Evolutionary conservation across 1,284 basidiomycete species (phyloP), one percentile per base, ranked within the genome.

Genomic region (Sporisorium exsertum): DNA sequence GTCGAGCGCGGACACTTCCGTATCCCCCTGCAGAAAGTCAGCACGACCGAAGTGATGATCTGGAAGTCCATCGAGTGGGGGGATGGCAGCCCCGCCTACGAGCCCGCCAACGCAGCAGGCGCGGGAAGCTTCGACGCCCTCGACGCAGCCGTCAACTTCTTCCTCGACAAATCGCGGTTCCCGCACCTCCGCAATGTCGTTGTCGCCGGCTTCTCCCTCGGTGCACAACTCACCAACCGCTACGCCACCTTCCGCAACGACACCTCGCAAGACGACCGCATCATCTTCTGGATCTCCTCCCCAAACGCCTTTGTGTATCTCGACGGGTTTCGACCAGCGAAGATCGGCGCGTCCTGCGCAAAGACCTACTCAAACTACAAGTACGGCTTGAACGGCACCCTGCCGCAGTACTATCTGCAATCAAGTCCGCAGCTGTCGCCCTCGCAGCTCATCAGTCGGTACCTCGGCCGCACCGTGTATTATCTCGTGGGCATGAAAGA

Each of bases 301-400:
- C 83, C 83, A 10, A 81, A 70, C 26, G 77, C 76, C 13, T 81
- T 82, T 37, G 59, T 84, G 46, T 84, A 84, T 45, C 50, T 84
- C 20, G 68, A 69, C 33, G 58, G 49, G 15, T 42, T 56, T 2
- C 72, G 83, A n/a, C 80, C 80, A 0, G 24, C 6, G 2, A 46
- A 18, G 24, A 66, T 72, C 40, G 69, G 59, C 1, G 16, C 42
- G 3, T 16, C 52, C 0, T 84, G 81, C 47, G 7, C 27, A 0
- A 35, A 35, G 12, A 69, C 58, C 16, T 83, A 71, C 57, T 51
- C 73, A 45, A 53, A 81, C 24, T 84, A 83, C 77, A 84, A 84
- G 72, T 84, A 84, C 54, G 83, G 83, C 12, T 55, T 84, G 6
- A 64, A 75, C n/a, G 81, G 81, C 3, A 71, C 59, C 0, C 56